Evolutionary conservation across 352 stramenopile species (phyloP).

Genomic region (Phytopythium vexans): DNA sequence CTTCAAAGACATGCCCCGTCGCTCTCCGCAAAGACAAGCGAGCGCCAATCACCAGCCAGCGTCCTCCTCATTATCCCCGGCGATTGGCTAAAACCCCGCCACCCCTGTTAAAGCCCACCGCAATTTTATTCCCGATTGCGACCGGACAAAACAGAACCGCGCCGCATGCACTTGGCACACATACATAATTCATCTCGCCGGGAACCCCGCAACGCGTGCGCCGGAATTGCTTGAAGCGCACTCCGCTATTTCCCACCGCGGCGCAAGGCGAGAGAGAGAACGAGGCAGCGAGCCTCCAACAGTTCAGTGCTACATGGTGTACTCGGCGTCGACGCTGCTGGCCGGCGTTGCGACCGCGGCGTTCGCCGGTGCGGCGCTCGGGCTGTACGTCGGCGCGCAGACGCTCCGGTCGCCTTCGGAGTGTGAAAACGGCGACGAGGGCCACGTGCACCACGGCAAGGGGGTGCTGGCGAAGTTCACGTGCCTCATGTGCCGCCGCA

Average conservation of each 20-base stretch:
- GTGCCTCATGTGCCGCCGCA: slow-evolving; percentile 36
- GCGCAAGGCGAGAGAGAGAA: slow-evolving; percentile 2
- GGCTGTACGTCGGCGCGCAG: slow-evolving; percentile 17
- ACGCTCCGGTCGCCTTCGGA: too few relatives aligned
- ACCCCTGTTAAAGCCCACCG: neutral
- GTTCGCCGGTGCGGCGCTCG: slow-evolving; percentile 37
- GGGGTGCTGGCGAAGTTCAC: slow-evolving; percentile 20
- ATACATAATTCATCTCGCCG: slow-evolving; percentile 19
- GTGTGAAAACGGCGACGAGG: too few relatives aligned
- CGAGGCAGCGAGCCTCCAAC: neutral
- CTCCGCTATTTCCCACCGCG: too few relatives aligned
- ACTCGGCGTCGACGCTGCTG: slow-evolving; percentile 40
- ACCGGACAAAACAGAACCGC: neutral
- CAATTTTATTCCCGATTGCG: neutral
- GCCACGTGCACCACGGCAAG: slow-evolving; percentile 10
- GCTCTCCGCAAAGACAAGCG: slow-evolving; percentile 6
- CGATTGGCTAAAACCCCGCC: slow-evolving; percentile 2
- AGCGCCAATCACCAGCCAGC: slow-evolving; percentile 3
- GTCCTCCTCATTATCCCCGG: neutral
- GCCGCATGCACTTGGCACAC: neutral
- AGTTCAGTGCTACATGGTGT: slow-evolving; percentile 28
- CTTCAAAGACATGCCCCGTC: slow-evolving; percentile 2
- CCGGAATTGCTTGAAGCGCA: too few relatives aligned
- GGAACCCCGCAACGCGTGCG: slow-evolving; percentile 6
- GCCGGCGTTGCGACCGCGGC: slow-evolving; percentile 40